Evolutionary conservation across 306 rosid species (phyloP).

Genomic region (Astragalus glycyphyllos): DNA sequence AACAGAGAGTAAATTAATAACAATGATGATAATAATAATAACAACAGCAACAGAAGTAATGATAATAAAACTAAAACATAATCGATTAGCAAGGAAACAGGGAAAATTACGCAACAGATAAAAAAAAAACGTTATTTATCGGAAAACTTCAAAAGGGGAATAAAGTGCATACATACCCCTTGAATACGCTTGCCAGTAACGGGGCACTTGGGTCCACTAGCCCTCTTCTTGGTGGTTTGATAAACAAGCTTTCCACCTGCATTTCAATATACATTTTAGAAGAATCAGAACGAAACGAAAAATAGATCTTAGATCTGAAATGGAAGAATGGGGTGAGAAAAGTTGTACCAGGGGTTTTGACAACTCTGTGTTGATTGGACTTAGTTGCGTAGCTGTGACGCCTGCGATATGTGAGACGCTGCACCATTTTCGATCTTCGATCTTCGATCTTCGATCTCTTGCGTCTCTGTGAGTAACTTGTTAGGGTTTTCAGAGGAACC

Average conservation of each 20-base stretch:
- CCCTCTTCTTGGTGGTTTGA: conserved; percentile 80
- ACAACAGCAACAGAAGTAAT: too few relatives aligned
- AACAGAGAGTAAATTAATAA: background rate
- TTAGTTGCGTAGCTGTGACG: conserved; percentile 84
- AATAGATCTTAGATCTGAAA: background rate
- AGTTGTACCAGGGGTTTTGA: conserved; percentile 77
- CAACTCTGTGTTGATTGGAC: conserved; percentile 76
- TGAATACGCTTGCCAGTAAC: conserved; percentile 85
- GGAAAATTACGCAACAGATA: background rate
- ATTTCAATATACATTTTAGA: background rate
- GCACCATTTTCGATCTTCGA: conserved; percentile 71
- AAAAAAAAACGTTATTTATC: background rate
- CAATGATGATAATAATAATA: too few relatives aligned
- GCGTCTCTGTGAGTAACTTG: background rate
- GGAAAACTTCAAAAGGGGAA: background rate
- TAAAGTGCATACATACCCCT: conserved; percentile 57
- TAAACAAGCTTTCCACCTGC: conserved; percentile 80
- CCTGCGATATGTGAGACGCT: conserved; percentile 73
- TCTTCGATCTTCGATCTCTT: too few relatives aligned
- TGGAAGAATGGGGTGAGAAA: background rate
- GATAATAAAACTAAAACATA: background rate
- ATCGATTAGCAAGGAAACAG: background rate
- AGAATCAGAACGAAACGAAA: background rate
- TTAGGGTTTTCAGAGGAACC: conserved; percentile 50
- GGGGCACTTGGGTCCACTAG: conserved; percentile 80